Conservation (phyloP, 1,284 basidiomycete genomes). For the Ganoderma meredithae region DNA sequence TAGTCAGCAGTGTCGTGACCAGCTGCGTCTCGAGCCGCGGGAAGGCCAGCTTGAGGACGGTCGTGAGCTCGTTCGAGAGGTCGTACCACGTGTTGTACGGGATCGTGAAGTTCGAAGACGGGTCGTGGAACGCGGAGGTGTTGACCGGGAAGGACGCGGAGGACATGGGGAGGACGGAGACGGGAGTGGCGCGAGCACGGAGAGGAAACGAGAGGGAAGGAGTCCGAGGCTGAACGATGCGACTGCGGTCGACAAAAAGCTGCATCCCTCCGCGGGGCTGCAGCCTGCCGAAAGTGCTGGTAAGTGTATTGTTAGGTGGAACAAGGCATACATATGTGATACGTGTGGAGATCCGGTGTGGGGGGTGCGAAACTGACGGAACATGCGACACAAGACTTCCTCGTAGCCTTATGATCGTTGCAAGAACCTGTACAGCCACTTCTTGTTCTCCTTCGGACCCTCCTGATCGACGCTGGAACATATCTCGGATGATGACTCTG, state of each 20-base stretch:
- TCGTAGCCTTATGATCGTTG: not conserved
- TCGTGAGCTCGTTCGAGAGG: conserved; percentile 3
- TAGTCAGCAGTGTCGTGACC: not conserved
- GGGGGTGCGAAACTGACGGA: not conserved
- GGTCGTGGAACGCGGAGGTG: conserved; percentile 1
- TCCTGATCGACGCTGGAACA: not conserved
- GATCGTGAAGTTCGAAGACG: conserved; percentile 1
- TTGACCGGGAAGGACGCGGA: not conserved
- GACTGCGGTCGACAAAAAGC: not conserved
- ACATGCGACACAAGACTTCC: not conserved
- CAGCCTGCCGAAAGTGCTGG: not conserved
- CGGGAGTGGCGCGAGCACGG: not conserved
- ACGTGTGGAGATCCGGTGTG: not conserved
- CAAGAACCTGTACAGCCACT: conserved; percentile 1
- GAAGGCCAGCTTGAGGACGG: not conserved
- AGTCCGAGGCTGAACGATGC: too few relatives aligned
- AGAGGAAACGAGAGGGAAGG: not conserved
- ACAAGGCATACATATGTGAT: not conserved
- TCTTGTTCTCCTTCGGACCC: not conserved
- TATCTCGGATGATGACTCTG: not conserved
- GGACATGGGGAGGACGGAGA: not conserved
- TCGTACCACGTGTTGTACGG: conserved; percentile 5
- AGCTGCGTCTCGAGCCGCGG: not conserved
- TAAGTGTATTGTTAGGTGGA: not conserved
- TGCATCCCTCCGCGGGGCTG: not conserved